These are phyloP conservation scores for Pyrenula aspistea DNA, from an alignment of 495 filamentous ascomycete genomes.

Conservation along the genomic window DNA sequence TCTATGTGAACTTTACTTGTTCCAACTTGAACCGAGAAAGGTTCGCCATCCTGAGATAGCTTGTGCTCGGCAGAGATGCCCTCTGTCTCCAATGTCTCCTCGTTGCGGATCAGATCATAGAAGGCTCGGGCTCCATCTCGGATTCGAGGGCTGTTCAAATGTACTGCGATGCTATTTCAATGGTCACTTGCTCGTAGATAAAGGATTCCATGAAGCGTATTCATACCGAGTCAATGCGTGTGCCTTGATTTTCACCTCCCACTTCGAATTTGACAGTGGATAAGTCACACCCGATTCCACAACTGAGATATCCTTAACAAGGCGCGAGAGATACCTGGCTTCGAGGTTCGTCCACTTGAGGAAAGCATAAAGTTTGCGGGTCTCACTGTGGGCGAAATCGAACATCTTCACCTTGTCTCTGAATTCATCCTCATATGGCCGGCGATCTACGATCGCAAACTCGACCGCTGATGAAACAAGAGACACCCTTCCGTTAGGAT, in stretches of 20 bases:
- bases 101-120: constrained; percentile 15
- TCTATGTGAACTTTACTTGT: constrained; percentile 19
- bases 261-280: not conserved
- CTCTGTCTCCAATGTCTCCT: constrained; percentile 15
- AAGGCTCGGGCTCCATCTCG: constrained; percentile 8
- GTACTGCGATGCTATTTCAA: constrained; percentile 11
- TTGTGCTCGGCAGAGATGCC: constrained; percentile 16
- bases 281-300: not conserved
- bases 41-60: constrained; percentile 14
- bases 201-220: not conserved
- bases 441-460: constrained; percentile 26
- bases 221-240: not conserved
- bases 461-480: constrained; percentile 8
- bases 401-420: constrained; percentile 15
- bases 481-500: constrained; percentile 6
- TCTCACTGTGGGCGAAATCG: constrained; percentile 24
- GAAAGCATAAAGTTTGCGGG: constrained; percentile 19
- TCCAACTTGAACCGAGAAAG: constrained; percentile 6
- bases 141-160: constrained; percentile 20
- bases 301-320: constrained; percentile 22
- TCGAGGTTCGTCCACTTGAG: constrained; percentile 19
- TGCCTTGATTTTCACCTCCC: not conserved
- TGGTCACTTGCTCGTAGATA: not conserved
- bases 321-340: constrained; percentile 20
- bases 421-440: constrained; percentile 16